Conservation (phyloP, 495 filamentous ascomycete genomes). For the Aspergillus mulundensis region DNA sequence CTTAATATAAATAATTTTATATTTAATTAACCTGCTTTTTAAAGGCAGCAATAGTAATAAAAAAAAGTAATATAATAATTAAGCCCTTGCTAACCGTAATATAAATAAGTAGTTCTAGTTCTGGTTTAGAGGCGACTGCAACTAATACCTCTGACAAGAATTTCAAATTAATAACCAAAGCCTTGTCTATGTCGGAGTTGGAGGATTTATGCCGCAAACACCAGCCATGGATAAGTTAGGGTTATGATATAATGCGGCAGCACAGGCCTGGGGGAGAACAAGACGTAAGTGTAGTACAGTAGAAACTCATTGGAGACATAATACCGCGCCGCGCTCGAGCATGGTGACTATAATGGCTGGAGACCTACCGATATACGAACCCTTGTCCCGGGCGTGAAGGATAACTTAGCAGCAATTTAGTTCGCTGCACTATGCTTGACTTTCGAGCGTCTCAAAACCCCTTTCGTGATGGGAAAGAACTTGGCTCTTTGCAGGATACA, state of each 20-base stretch:
- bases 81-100: background rate
- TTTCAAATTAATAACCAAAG: too few relatives aligned
- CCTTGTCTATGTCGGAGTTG: too few relatives aligned
- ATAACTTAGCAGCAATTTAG: too few relatives aligned
- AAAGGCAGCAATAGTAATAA: background rate
- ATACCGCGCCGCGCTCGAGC: constrained; percentile 41
- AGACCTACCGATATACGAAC: constrained; percentile 21
- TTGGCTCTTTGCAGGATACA: too few relatives aligned
- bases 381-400: constrained; percentile 32
- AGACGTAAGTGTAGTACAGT: background rate
- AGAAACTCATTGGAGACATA: constrained; percentile 14
- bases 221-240: background rate
- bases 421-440: too few relatives aligned
- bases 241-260: background rate
- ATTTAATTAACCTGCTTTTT: background rate
- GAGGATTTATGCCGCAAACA: too few relatives aligned
- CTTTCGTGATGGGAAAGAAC: too few relatives aligned
- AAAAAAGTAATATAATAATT: background rate
- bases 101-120: background rate
- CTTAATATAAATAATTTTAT: background rate
- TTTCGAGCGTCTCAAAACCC: too few relatives aligned
- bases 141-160: background rate
- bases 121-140: background rate
- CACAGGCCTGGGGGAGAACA: constrained; percentile 1
- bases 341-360: constrained; percentile 43